Conservation (phyloP, 208 protist species). For the Trypanosomatidae sp. region DNA sequence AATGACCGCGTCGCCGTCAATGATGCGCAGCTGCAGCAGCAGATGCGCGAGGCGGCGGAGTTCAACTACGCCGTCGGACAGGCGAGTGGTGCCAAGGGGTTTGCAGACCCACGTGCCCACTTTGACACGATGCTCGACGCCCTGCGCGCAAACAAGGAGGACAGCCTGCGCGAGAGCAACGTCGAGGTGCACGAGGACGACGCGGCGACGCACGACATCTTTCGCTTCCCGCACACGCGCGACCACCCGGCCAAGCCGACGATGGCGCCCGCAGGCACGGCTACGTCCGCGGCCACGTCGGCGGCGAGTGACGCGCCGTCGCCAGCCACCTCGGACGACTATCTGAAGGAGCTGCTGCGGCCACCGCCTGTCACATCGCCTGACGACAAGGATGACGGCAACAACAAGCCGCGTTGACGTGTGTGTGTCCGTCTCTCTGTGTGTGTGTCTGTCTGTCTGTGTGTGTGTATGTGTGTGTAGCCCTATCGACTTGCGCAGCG, state of each 20-base stretch:
- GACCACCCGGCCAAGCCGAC: slow-evolving; percentile 34
- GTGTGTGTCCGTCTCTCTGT: too few relatives aligned
- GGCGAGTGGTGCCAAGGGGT: slow-evolving; percentile 68
- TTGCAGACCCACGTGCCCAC: slow-evolving; percentile 69
- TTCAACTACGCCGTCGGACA: slow-evolving; percentile 61
- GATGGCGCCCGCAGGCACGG: slow-evolving; percentile 6
- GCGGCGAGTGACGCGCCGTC: too few relatives aligned
- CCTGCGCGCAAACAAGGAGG: slow-evolving; percentile 45
- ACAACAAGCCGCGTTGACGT: too few relatives aligned
- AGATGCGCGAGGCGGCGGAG: slow-evolving; percentile 77
- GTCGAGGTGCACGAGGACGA: slow-evolving; percentile 57
- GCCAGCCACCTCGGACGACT: too few relatives aligned
- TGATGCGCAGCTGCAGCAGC: slow-evolving; percentile 64
- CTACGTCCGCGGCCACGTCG: too few relatives aligned
- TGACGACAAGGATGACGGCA: too few relatives aligned
- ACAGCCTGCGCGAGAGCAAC: slow-evolving; percentile 11
- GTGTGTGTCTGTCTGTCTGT: too few relatives aligned
- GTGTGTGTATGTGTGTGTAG: too few relatives aligned
- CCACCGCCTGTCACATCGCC: too few relatives aligned
- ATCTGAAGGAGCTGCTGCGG: too few relatives aligned
- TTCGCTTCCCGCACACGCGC: slow-evolving; percentile 55
- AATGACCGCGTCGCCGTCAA: slow-evolving; percentile 72
- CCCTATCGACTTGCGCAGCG: too few relatives aligned
- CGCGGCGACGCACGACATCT: slow-evolving; percentile 25
- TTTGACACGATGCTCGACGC: slow-evolving; percentile 58